Conservation (phyloP, 73 alveolate genomes). For the Paramecium tetraurelia region DNA sequence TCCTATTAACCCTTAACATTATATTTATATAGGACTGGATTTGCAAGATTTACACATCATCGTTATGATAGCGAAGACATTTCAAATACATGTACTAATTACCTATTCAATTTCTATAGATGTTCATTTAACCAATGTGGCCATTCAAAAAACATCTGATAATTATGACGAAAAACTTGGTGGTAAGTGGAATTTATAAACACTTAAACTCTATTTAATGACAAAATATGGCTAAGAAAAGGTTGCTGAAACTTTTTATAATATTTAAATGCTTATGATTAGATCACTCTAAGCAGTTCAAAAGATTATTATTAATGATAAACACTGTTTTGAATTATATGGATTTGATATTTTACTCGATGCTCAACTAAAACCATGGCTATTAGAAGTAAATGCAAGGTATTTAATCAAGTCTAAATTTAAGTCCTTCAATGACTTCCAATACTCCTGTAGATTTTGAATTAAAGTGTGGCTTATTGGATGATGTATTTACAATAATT, state of each 20-base stretch:
- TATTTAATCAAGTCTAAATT: background rate
- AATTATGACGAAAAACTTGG: conserved; percentile 97
- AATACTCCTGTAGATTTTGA: conserved; percentile 97
- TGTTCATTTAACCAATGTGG: conserved; percentile 98
- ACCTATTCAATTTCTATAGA: background rate
- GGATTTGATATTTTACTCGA: conserved; percentile 98
- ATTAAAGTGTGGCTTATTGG: conserved; percentile 95
- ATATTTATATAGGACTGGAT: conserved; percentile 96
- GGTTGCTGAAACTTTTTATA: conserved; percentile 92
- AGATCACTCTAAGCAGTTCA: conserved; percentile 88
- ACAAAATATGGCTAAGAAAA: conserved; percentile 92
- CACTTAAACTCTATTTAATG: conserved; percentile 91
- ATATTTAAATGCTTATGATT: conserved; percentile 83
- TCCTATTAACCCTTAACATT: conserved; percentile 98
- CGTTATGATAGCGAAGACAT: conserved; percentile 95
- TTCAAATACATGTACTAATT: conserved; percentile 76
- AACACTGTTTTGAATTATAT: conserved; percentile 99
- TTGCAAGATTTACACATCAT: conserved; percentile 97
- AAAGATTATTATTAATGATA: conserved; percentile 98
- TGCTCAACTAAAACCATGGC: conserved; percentile 99
- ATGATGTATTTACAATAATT: conserved; percentile 94
- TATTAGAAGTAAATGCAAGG: conserved; percentile 84
- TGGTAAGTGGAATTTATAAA: conserved; percentile 96
- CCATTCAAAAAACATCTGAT: conserved; percentile 93
- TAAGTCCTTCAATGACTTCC: conserved; percentile 97